Percentiles rank a stretch among this genome's conserved stretches.
These are phyloP conservation scores for Adansonia gregorii DNA, from an alignment of 441 rosid species.

Conservation along the genomic window DNA sequence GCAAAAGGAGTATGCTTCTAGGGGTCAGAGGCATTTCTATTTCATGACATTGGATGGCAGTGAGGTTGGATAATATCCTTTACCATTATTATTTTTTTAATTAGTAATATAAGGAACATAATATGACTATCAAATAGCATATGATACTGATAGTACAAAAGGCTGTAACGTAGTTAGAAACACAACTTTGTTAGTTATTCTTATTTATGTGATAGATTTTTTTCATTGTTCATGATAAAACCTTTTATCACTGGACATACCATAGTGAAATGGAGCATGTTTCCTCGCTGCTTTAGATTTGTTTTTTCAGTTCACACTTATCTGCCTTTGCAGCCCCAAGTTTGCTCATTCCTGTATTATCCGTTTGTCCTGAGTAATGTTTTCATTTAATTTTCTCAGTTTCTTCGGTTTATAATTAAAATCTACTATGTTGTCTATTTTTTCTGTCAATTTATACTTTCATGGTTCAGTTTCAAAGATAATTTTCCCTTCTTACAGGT, in stretches of 20 bases:
- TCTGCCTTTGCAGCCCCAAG: constrained; percentile 1
- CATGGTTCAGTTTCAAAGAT: constrained; percentile 17
- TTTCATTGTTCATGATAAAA: constrained; percentile 17
- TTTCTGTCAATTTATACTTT: constrained; percentile 24
- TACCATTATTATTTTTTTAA: constrained; percentile 1
- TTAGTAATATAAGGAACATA: neutral
- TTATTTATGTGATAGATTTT: neutral
- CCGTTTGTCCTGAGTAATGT: constrained; percentile 5
- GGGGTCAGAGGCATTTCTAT: constrained; percentile 97
- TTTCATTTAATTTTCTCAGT: neutral
- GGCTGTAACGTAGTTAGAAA: constrained; percentile 1
- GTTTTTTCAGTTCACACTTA: constrained; percentile 9
- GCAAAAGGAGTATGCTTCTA: constrained; percentile 86
- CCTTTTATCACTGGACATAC: neutral
- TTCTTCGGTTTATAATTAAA: constrained; percentile 13
- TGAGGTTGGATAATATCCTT: constrained; percentile 65
- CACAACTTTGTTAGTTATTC: constrained; percentile 6
- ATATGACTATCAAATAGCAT: neutral
- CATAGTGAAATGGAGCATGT: neutral
- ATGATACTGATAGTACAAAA: constrained; percentile 2
- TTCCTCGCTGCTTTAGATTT: constrained; percentile 1
- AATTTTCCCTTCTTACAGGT: constrained; percentile 57
- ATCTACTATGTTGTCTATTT: neutral
- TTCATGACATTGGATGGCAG: constrained; percentile 97
- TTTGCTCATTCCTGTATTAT: neutral